Evolutionary conservation across 1,139 yeast species (phyloP).

Genomic region (Yamadazyma triangularis): DNA sequence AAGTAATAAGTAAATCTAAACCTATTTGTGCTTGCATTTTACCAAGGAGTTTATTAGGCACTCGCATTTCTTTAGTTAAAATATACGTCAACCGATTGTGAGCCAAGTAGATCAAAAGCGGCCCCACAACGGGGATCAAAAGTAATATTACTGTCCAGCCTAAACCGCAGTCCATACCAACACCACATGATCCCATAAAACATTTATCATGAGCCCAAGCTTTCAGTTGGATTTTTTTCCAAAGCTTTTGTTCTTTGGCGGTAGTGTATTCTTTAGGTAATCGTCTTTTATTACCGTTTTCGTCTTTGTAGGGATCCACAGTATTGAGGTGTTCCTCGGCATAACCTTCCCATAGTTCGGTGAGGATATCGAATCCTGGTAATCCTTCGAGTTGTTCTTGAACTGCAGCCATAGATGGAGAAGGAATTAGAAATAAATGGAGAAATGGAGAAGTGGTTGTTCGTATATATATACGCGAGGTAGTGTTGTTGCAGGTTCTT

Average conservation of each 20-base stretch:
- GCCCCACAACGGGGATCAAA: conserved; percentile 76
- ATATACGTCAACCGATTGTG: conserved; percentile 61
- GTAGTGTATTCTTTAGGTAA: conserved; percentile 53
- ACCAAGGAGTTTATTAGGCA: conserved; percentile 59
- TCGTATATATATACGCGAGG: too few species aligned
- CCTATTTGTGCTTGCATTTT: conserved; percentile 72
- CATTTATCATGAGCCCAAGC: conserved; percentile 90
- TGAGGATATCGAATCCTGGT: conserved; percentile 53
- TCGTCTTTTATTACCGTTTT: conserved; percentile 51
- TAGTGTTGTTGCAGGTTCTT: too few species aligned
- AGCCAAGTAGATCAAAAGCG: conserved; percentile 70
- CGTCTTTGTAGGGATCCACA: conserved; percentile 67
- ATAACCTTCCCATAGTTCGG: conserved; percentile 58
- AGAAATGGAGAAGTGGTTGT: too few species aligned
- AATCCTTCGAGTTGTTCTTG: conserved; percentile 43
- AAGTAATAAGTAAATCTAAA: conserved; percentile 65
- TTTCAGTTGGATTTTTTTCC: conserved; percentile 66
- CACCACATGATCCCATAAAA: conserved; percentile 66
- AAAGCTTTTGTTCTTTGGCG: conserved; percentile 58
- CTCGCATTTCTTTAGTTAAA: conserved; percentile 49
- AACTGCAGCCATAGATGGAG: conserved; percentile 10
- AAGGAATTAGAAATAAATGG: too few species aligned
- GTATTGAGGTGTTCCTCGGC: conserved; percentile 63
- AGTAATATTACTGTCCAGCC: conserved; percentile 73
- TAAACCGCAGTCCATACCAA: conserved; percentile 69